These are phyloP conservation scores for Colletotrichum sublineola DNA, from an alignment of 2,329 filamentous ascomycete genomes.

Conservation along the genomic window DNA sequence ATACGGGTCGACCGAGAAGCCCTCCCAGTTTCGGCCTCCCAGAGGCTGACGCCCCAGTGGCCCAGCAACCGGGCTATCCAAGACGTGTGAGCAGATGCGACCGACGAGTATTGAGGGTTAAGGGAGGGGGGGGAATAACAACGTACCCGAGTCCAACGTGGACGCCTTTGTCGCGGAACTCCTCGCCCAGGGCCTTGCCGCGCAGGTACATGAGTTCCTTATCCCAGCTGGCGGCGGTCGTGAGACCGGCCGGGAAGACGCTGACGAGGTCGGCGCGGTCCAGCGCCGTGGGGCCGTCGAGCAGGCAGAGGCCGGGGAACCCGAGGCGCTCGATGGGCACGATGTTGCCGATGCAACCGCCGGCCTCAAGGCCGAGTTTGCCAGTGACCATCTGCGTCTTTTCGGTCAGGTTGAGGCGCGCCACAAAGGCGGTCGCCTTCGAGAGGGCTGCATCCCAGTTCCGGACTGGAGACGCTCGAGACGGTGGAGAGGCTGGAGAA, in stretches of 20 bases:
- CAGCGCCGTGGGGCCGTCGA: conserved; percentile 82
- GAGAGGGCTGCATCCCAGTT: conserved; percentile 77
- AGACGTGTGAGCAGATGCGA: background rate
- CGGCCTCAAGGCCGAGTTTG: conserved; percentile 78
- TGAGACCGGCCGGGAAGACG: conserved; percentile 82
- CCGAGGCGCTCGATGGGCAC: conserved; percentile 66
- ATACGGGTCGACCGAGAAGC: conserved; percentile 84
- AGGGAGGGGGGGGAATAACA: too few species aligned
- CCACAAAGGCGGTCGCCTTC: conserved; percentile 77
- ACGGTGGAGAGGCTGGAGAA: conserved; percentile 19
- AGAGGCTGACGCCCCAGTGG: conserved; percentile 79
- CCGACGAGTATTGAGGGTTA: background rate
- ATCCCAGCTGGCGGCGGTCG: conserved; percentile 85
- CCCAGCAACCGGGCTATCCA: conserved; percentile 73
- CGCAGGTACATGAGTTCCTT: conserved; percentile 78
- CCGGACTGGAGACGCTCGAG: conserved; percentile 31
- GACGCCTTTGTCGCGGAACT: conserved; percentile 78
- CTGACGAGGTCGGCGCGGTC: conserved; percentile 63
- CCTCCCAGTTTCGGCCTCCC: conserved; percentile 87
- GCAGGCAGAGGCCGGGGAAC: conserved; percentile 82
- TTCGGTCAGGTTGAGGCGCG: conserved; percentile 78
- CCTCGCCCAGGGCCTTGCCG: conserved; percentile 76
- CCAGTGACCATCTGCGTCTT: conserved; percentile 86
- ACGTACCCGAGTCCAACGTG: conserved; percentile 76
- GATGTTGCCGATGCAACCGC: conserved; percentile 76